Evolutionary conservation across 1,284 basidiomycete genomes (phyloP), one percentile per base, ranked within the genome.

Genomic region (Moesziomyces antarcticus): DNA sequence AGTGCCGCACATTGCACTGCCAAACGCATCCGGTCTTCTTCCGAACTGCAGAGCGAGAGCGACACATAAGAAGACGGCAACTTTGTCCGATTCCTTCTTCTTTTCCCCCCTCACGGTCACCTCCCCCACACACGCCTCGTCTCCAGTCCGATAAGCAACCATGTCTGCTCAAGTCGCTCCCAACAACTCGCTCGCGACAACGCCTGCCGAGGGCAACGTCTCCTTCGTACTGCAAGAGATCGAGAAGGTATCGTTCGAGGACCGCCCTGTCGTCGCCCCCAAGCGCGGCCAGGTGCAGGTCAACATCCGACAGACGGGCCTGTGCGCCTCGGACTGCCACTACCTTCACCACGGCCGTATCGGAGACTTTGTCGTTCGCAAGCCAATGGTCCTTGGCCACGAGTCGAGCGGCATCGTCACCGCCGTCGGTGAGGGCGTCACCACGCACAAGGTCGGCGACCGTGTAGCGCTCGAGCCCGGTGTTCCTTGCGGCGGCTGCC

Each of bases 241-340:
- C 75, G 87, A 93, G n/a, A 87, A 92, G 54, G 89, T 91, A 64
- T 86, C 86, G 48, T 94, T 89, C 78, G 92, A 94, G 79, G 87
- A 92, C 75, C 87, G 92, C 4, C 90, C 91, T 6, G 88, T 97
- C 63, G 88, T 91, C 60, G 46, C 73, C 16, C 74, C 79, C 68
- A 87, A 87, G 22, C 88, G 88, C 54, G 88, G 92, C 78, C 91
- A 97, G 79, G 93, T 95, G 46, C 89, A 97, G 33, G 89, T 98
- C 49, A 89, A 93, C 80, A 91, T 97, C 50, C 94, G 94, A 85
- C 94, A 96, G 86, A 92, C 25, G 90, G 94, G 84, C 92, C 91
- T 85, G 86, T 92, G 54, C 87, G 89, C 42, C 87, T 91, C 77
- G 90, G 93, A 55, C 88, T 90, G 84, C 44, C 81, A 81, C 74